Evolutionary conservation across 345 rosid genomes (phyloP), one percentile per base, ranked within the genome.

Genomic region (Gossypium mustelinum): DNA sequence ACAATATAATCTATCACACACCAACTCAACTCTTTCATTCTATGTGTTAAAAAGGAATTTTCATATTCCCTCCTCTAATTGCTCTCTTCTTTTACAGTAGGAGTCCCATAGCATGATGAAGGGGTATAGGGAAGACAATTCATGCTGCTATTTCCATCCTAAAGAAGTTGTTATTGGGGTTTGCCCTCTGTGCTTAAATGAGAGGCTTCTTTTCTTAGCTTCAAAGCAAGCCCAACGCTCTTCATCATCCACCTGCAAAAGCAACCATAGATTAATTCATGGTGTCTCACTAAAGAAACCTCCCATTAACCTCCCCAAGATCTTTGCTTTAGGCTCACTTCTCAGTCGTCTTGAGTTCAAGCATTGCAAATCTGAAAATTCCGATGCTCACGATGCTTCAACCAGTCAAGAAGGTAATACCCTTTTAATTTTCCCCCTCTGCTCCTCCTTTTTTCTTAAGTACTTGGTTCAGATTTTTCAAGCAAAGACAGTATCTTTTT

Each of bases 171-270:
- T 84, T 20, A 79, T 91, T 29, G 99, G 99, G 29, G 91, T 95
- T 20, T 95, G 99, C 70, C 82, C 97, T 22, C 77, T 86, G 11
- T 95, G 99, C 83, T 69, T 95, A 70, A 88, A 88, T 54, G 98
- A 95, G 80, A 91, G 93, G 87, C 99, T 95, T 71, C 79, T 93
- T 12, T 52, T 91, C 72, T 81, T 95, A 79, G 94, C 95, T 68
- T 82, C 96, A 72, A 88, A 87, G 79, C 94, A 88, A 79, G 78
- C 83, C 24, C 84, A 54, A 75, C 61, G 68, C 72, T 73, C 89
- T 74, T 81, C 88, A 1, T 60, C 84, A 56, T 55, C 79, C 9
- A 20, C 61, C n/a, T 41, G 72, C 57, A 20, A 76, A 74, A 50
- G 59, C 11, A 51, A 71, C 18, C 66, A 63, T 22, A 27, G 72